These are phyloP conservation scores for Glarea lozoyensis DNA, from an alignment of 495 filamentous ascomycete genomes.

Conservation along the genomic window DNA sequence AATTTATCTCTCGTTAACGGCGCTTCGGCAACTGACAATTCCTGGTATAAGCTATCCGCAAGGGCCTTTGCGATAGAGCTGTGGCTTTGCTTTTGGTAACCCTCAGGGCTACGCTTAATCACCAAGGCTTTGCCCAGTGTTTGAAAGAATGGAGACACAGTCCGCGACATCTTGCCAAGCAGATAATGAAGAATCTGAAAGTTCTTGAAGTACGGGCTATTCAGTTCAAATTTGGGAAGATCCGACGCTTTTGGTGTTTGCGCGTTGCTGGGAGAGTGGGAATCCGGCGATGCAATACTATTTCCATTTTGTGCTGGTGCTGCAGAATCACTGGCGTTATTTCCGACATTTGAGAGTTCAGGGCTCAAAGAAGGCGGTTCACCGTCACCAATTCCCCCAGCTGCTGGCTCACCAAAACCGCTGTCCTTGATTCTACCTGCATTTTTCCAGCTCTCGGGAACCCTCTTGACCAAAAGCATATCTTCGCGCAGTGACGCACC, in stretches of 20 bases:
- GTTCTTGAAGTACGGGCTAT: constrained; percentile 57
- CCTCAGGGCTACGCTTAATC: constrained; percentile 57
- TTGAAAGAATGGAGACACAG: constrained; percentile 70
- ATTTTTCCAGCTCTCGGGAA: constrained; percentile 59
- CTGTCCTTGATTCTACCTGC: constrained; percentile 45
- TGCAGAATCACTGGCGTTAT: background rate
- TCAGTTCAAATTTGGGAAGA: constrained; percentile 26
- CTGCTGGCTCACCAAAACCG: constrained; percentile 35
- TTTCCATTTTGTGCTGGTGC: constrained; percentile 1
- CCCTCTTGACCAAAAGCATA: constrained; percentile 54
- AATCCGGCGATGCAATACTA: constrained; percentile 3
- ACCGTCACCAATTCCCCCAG: constrained; percentile 29
- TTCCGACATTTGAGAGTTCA: background rate
- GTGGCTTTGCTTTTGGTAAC: constrained; percentile 56
- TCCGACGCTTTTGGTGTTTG: constrained; percentile 13
- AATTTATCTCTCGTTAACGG: constrained; percentile 36
- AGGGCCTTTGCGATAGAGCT: constrained; percentile 68
- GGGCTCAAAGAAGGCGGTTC: constrained; percentile 13
- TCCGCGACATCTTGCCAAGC: constrained; percentile 62
- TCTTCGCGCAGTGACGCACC: constrained; percentile 77
- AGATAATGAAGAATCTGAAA: constrained; percentile 66
- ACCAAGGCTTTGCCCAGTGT: constrained; percentile 70
- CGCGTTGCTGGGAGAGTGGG: background rate
- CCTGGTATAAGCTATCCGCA: constrained; percentile 58
- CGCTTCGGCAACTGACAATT: constrained; percentile 37